Base-by-base conservation (phyloP, 2,329 filamentous ascomycete genomes). In the Cytospora chrysosperma region DNA sequence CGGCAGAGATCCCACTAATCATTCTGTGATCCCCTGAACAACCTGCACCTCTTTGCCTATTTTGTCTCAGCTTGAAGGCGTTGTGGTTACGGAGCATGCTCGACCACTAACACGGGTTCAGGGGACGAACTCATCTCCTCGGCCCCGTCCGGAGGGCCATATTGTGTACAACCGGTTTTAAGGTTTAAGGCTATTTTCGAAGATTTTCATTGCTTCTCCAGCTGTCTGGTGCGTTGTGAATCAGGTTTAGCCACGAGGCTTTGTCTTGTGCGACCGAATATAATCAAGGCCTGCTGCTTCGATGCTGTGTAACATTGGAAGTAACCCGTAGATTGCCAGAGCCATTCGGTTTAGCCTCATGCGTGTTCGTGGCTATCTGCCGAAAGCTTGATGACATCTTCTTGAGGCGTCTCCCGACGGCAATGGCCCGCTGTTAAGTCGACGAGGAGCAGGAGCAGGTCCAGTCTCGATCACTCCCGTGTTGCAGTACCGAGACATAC, bases 401-500 rank as follows among this genome's bases (percentile, higher is more conserved):
- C 10, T n/a, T n/a, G 1, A 15, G 43, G 43, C 43, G 43, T 19
- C 43, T 24, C 21, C 43, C n/a, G n/a, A 47, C 13, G n/a, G 13
- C 8, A 7, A 21, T 21, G 43, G 43, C n/a, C 43, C 4, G n/a
- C 13, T 19, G 6, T 24, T 47, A 47, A n/a, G n/a, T 17, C n/a
- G 24, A 17, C 37, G 19, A 53, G 51, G 24, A 47, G 43, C 9
- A 47, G 43, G 43, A 10, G 21, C 51, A 52, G 30, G 19, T 47
- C n/a, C 17, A 21, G 43, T 30, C 21, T 37, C 17, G 51, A n/a
- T 61, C 51, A 55, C 13, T 55, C 50, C 59, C 7, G 37, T 37
- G n/a, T 34, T 27, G 27, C 59, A 17, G 51, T 21, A 49, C 83
- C 86, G 37, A 92, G 67, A 67, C 88, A 90, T 1, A 88, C 81